Base-by-base conservation (phyloP, 306 rosid genomes). In the Elaeagnus macrophylla region DNA sequence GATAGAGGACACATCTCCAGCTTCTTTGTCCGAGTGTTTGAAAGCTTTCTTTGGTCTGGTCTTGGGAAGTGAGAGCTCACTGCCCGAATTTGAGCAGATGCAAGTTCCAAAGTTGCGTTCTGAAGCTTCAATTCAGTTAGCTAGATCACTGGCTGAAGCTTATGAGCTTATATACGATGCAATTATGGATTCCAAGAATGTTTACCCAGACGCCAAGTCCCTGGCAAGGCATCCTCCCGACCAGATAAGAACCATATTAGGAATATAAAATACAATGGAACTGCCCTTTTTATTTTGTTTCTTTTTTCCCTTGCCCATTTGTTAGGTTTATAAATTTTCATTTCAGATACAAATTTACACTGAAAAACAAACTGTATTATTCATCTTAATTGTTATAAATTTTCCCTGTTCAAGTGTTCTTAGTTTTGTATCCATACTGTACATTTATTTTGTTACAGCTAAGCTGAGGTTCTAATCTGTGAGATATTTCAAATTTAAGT, bases 181-280 rank as follows among this genome's bases (percentile, higher is more conserved):
- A 53, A 84, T 91, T 59, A 77, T 84, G 95, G 89, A 91, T 68
- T 93, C 99, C 43, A 76, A 75, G 66, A 91, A 84, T 67, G 83
- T 89, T 32, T 91, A 84, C 66, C 83, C 83, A 1, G 99, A 87
- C 12, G 89, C 99, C 46, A 82, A 82, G 72, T 80, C 95, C 14
- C 66, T 84, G 77, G 99, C 93, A 51, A 87, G 99, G 85, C 99
- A 91, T 73, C 95, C 99, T 50, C 99, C 96, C 39, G 71, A 91
- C 75, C 99, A 91, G 85, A 91, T 91, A 65, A 87, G 93, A 83
- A 91, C 96, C 73, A 91, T 91, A 52, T 64, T 91, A 67, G 99
- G 99, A 61, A 84, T 91, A 70, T 90, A 71, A 79, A 50, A 67
- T 62, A 62, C 62, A 54, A 37, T 46, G 47, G 16, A 51, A 52